phyloP scores from a whole-genome alignment of 2,329 filamentous ascomycete genomes.

The Grosmannia clavigera region DNA sequence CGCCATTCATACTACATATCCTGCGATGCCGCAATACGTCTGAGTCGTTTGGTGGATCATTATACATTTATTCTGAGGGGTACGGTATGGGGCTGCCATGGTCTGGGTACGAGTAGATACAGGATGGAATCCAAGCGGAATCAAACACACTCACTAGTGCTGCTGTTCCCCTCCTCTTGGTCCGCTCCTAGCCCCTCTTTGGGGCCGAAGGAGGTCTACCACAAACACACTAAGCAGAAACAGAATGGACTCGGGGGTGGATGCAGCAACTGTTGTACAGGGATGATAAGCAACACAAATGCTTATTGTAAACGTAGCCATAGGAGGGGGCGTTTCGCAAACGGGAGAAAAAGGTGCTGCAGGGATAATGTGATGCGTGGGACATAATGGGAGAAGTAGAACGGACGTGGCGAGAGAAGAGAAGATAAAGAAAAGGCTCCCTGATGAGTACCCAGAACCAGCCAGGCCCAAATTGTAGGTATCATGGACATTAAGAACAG shows the following conservation, averaged over 20 bases:
- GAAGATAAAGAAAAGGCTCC: slow-evolving; percentile 1
- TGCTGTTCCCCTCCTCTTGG: neutral
- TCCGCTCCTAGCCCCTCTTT: neutral
- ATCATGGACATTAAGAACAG: slow-evolving; percentile 8
- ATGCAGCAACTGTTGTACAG: neutral
- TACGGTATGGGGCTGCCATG: neutral
- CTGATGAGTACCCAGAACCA: slow-evolving; percentile 10
- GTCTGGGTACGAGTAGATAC: neutral
- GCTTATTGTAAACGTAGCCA: neutral
- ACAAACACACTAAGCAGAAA: neutral
- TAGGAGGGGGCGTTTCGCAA: neutral
- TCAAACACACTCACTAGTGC: neutral
- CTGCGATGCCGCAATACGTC: too few relatives aligned
- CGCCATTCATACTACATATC: neutral
- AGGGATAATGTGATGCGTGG: neutral
- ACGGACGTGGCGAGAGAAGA: neutral
- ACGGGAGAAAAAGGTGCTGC: neutral
- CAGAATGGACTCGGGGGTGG: neutral
- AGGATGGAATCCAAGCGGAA: neutral
- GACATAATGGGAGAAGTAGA: neutral
- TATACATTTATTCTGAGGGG: neutral
- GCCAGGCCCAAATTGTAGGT: slow-evolving; percentile 10
- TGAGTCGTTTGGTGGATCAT: neutral
- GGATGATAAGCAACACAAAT: neutral
- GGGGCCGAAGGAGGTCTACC: neutral